Base-by-base conservation (phyloP, 495 filamentous ascomycete genomes). In the Hypoxylon rickii region DNA sequence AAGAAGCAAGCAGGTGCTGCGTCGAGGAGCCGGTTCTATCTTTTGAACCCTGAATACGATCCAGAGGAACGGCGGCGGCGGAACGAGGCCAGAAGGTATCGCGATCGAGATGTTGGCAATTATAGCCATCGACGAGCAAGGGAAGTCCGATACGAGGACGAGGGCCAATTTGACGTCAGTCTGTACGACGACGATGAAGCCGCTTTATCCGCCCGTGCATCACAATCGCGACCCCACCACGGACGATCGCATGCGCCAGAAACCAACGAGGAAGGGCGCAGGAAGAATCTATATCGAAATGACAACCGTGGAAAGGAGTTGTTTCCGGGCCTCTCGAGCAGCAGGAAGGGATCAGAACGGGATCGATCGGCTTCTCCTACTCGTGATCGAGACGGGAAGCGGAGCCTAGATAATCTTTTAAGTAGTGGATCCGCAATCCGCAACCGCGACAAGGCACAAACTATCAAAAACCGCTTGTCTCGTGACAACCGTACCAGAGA, bases 11-110 rank as follows among this genome's bases (percentile, higher is more conserved):
- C 79, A 12, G 84, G 88, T 31, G 91, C 94, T 0, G 78, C 89
- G 11, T 83, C 89, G 44, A 79, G 86, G 24, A 97, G 94, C 70
- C 78, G 90, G 12, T 97, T 92, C 72, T 98, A 97, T 67, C 82
- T 96, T 7, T 79, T 94, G 64, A 86, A 98, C 61, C 91, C 92
- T 0, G 86, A 95, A 57, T 84, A 92, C 63, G 92, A 96, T 63
- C 91, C 89, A 1, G 82, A 86, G 34, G 89, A 95, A 69, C 79
- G 84, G 36, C 74, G 85, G 52, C 79, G 76, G 34, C 70, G 70
- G 39, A 66, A 65, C 37, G 76, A 83, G 33, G 62, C 73, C 38
- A 76, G 79, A 32, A 76, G 73, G 44, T 81, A 83, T 47, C 76
- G 83, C 43, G 82, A 82, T 15, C 74, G 81, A 7, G 82, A 88